Percentiles rank a stretch among this genome's conserved stretches.
phyloP scores from a whole-genome alignment of 345 rosid genomes.

The Syzygium oleosum region DNA sequence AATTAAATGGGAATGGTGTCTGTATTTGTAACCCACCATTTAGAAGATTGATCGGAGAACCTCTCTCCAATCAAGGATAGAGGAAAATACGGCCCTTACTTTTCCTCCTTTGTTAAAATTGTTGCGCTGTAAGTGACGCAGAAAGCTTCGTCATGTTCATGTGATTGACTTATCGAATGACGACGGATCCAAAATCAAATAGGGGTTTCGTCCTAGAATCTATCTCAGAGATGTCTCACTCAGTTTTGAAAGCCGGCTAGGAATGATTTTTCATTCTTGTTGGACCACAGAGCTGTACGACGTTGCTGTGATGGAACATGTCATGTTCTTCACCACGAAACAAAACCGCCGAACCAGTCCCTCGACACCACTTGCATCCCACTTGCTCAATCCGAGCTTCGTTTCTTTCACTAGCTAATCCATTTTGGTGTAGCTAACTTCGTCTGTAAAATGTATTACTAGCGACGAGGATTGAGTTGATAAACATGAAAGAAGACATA shows the following conservation, averaged over 20 bases:
- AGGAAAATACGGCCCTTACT: not conserved
- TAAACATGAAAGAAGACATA: not conserved
- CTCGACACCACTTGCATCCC: not conserved
- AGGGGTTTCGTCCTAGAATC: not conserved
- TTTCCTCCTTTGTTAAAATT: not conserved
- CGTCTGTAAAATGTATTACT: not conserved
- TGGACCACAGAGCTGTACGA: not conserved
- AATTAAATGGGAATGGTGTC: not conserved
- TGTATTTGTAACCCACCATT: not conserved
- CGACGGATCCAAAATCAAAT: not conserved
- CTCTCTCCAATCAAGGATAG: not conserved
- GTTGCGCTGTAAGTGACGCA: not conserved
- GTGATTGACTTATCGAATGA: not conserved
- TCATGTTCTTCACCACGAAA: not conserved
- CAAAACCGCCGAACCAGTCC: not conserved
- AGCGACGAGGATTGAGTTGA: not conserved
- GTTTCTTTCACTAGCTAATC: not conserved
- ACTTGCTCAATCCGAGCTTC: not conserved
- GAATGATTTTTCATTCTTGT: not conserved
- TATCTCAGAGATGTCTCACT: not conserved
- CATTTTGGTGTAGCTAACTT: not conserved
- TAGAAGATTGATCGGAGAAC: not conserved
- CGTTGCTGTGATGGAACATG: not conserved
- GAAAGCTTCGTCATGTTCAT: not conserved
- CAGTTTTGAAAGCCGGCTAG: not conserved